Conservation (phyloP, 2,329 filamentous ascomycete genomes). For the Pseudogymnoascus sp. region DNA sequence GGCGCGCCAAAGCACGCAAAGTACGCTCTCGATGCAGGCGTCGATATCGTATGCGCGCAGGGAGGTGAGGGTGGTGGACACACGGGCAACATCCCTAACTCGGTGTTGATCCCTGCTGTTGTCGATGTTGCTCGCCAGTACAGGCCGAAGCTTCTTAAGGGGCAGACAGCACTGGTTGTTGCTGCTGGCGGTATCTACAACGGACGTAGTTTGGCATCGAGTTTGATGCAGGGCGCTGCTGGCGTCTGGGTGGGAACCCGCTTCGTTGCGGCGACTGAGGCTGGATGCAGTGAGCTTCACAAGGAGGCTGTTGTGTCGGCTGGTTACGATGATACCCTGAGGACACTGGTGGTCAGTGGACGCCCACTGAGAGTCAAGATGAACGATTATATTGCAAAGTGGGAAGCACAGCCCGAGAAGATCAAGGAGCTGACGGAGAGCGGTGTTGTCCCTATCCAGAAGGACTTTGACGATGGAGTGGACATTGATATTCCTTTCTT, state of each 20-base stretch:
- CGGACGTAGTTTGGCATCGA: constrained; percentile 70
- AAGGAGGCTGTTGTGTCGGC: constrained; percentile 79
- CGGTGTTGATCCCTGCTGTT: constrained; percentile 78
- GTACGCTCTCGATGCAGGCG: constrained; percentile 78
- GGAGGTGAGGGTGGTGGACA: constrained; percentile 91
- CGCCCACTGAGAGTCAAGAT: constrained; percentile 70
- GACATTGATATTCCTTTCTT: constrained; percentile 81
- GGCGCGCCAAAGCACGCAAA: constrained; percentile 84
- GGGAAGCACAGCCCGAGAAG: constrained; percentile 69
- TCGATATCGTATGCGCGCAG: constrained; percentile 87
- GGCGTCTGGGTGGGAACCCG: constrained; percentile 94
- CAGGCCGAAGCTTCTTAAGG: constrained; percentile 59
- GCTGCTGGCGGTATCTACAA: constrained; percentile 84
- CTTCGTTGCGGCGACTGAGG: constrained; percentile 78
- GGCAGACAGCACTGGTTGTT: constrained; percentile 67
- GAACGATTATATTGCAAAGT: constrained; percentile 75
- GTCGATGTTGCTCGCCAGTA: constrained; percentile 74
- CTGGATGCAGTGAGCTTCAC: constrained; percentile 70
- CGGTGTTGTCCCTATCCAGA: constrained; percentile 72
- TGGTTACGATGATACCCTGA: constrained; percentile 67
- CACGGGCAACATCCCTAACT: constrained; percentile 78
- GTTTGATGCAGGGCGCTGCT: constrained; percentile 77
- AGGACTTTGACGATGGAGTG: constrained; percentile 73
- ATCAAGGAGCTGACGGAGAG: constrained; percentile 66
- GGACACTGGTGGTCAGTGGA: constrained; percentile 76